phyloP scores from a whole-genome alignment of 306 rosid species.

The Rosa lucieae region DNA sequence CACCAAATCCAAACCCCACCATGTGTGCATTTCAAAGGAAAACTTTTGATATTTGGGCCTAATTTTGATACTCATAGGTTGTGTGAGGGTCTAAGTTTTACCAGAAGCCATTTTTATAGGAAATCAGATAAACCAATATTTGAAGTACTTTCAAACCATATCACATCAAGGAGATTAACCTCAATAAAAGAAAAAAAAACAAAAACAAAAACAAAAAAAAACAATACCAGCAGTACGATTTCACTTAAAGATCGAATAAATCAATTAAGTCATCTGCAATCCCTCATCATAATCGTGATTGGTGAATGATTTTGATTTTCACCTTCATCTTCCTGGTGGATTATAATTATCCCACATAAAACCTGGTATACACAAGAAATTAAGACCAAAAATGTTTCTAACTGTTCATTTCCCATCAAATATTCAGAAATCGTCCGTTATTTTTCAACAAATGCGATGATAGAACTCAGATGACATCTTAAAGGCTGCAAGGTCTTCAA shows the following conservation, averaged over 20 bases:
- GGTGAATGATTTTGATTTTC: too few species aligned
- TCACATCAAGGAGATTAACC: not conserved
- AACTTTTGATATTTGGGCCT: not conserved
- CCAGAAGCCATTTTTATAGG: not conserved
- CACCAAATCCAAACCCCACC: conserved; percentile 17
- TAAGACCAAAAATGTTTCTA: too few species aligned
- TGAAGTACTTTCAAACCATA: not conserved
- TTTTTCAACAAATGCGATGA: conserved; percentile 51
- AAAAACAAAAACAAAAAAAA: too few species aligned
- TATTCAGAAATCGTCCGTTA: not conserved
- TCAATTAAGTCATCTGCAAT: too few species aligned
- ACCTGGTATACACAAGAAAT: too few species aligned
- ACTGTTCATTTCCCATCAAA: not conserved
- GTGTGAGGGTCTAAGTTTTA: not conserved
- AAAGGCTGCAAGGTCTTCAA: conserved; percentile 52
- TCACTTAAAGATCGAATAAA: not conserved
- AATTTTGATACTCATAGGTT: conserved; percentile 7
- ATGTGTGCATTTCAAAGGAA: conserved; percentile 24
- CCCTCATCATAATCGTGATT: too few species aligned
- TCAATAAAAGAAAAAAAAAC: not conserved
- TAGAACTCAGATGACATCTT: conserved; percentile 67
- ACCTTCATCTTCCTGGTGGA: too few species aligned
- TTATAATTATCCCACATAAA: too few species aligned
- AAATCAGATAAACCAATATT: not conserved
- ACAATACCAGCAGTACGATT: not conserved